Base-by-base conservation (phyloP, 352 stramenopile species). In the Albugo candida region DNA sequence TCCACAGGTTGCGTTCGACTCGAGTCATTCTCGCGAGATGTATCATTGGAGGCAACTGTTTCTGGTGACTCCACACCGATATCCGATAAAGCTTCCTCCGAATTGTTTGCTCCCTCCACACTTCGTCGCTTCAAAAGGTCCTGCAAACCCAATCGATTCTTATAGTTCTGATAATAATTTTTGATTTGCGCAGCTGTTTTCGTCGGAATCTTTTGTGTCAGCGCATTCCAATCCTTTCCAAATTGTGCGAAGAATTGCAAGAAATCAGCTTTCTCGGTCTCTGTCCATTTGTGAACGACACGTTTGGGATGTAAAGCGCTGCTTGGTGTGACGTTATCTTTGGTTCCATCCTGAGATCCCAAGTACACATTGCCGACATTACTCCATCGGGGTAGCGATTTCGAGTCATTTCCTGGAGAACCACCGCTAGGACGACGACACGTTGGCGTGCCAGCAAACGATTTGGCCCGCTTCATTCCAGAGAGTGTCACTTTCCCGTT, bases 131-230 rank as follows among this genome's bases (percentile, higher is more conserved):
- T 88, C 34, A 92, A 46, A 37, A 89, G 85, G 48, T 92, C 79
- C 55, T 93, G 79, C 14, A 94, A 48, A 18, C 84, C 84, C 12
- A 93, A 60, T 4, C 80, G 62, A 38, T 93, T 92, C 68, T 94
- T 94, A 63, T 94, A 94, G 49, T 94, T 94, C 55, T 94, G 83
- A 49, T 93, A 94, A 58, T 93, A 94, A 39, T 93, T 94, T 53
- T 94, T 94, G 55, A 94, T 92, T 52, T 93, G 81, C 2, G 76
- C 77, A 14, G 78, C 69, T 0, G 83, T 92, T 54, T 94, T 94
- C 20, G 76, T 86, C 13, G 79, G 81, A 43, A 94, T 92, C 41
- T 65, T 86, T 35, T 88, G 67, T 1, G 79, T 87, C 6, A 94
- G 64, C 27, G 71, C 83, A 11, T 74, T 45, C 83, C 83, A 94